Percentiles rank a stretch among this genome's conserved stretches.
Evolutionary conservation across 495 filamentous ascomycete species (phyloP).

Genomic region (Neurospora tetraspora): DNA sequence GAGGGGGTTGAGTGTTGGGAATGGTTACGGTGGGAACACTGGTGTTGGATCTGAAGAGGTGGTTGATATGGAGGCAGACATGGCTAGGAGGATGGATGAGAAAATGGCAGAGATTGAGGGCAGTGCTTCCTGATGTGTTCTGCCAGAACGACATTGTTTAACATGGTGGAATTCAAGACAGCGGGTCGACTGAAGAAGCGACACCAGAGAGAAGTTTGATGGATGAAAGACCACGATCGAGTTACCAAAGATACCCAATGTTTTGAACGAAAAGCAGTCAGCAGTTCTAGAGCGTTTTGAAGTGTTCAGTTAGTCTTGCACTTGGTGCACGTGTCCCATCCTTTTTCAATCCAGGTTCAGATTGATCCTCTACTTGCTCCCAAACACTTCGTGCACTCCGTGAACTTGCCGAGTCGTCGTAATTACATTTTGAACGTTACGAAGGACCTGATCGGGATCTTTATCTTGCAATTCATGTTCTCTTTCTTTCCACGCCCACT

Average conservation of each 20-base stretch:
- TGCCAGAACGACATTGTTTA: background rate
- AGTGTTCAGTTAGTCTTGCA: background rate
- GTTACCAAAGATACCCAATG: background rate
- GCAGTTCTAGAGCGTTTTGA: background rate
- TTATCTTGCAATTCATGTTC: background rate
- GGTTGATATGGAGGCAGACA: constrained; percentile 47
- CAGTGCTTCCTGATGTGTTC: background rate
- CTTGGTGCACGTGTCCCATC: background rate
- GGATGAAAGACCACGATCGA: background rate
- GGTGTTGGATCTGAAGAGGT: constrained; percentile 27
- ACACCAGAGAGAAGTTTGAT: background rate
- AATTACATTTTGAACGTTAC: background rate
- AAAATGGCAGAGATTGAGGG: constrained; percentile 35
- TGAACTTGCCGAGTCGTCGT: background rate
- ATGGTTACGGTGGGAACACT: constrained; percentile 8
- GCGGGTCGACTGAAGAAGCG: background rate
- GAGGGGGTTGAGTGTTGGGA: constrained; percentile 27
- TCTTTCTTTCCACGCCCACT: background rate
- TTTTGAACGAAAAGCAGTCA: background rate
- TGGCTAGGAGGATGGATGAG: constrained; percentile 49
- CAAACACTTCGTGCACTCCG: background rate
- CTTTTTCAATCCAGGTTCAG: background rate
- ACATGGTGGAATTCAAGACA: background rate
- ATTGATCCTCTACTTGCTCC: background rate
- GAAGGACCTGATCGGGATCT: background rate